Percentiles rank a stretch among this genome's conserved stretches.
phyloP scores from a whole-genome alignment of 1,284 basidiomycete species.

The Bondarzewia mesenterica region DNA sequence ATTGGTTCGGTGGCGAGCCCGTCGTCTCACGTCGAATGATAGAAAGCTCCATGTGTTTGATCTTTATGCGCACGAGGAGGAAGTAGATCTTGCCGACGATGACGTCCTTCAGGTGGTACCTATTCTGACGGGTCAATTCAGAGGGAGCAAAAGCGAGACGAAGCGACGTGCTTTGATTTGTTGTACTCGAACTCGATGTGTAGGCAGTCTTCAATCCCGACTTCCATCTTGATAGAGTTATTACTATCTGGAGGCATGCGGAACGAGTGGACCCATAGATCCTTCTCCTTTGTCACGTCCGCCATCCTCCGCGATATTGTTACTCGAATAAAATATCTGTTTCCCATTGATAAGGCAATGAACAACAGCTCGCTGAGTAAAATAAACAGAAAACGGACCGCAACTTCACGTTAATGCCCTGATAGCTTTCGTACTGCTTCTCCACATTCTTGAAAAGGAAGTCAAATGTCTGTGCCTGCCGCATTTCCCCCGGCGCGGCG shows the following conservation, averaged over 20 bases:
- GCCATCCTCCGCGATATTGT: slow-evolving; percentile 87
- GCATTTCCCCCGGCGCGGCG: slow-evolving; percentile 90
- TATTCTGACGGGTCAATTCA: slow-evolving; percentile 22
- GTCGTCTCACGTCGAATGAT: slow-evolving; percentile 98
- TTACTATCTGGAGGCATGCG: slow-evolving; percentile 97
- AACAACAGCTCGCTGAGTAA: background rate
- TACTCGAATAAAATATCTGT: slow-evolving; percentile 90
- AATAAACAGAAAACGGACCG: slow-evolving; percentile 46
- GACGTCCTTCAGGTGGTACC: slow-evolving; percentile 98
- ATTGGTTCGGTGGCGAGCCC: slow-evolving; percentile 93
- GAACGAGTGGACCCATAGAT: slow-evolving; percentile 97
- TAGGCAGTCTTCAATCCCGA: slow-evolving; percentile 96
- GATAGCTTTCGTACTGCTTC: slow-evolving; percentile 97
- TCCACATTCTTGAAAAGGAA: slow-evolving; percentile 99
- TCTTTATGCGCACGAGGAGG: slow-evolving; percentile 96
- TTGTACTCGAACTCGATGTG: slow-evolving; percentile 99
- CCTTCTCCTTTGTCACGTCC: slow-evolving; percentile 87
- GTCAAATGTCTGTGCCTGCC: slow-evolving; percentile 90
- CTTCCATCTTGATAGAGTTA: slow-evolving; percentile 99
- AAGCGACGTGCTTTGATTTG: slow-evolving; percentile 83
- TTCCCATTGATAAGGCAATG: background rate
- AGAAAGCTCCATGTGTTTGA: slow-evolving; percentile 99
- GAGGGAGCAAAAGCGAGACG: background rate
- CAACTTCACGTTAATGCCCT: slow-evolving; percentile 97
- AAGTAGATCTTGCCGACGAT: slow-evolving; percentile 99